Percentiles rank a stretch among this genome's conserved stretches.
Conservation (phyloP, 1,284 basidiomycete species). For the Trichosporon inkin region DNA sequence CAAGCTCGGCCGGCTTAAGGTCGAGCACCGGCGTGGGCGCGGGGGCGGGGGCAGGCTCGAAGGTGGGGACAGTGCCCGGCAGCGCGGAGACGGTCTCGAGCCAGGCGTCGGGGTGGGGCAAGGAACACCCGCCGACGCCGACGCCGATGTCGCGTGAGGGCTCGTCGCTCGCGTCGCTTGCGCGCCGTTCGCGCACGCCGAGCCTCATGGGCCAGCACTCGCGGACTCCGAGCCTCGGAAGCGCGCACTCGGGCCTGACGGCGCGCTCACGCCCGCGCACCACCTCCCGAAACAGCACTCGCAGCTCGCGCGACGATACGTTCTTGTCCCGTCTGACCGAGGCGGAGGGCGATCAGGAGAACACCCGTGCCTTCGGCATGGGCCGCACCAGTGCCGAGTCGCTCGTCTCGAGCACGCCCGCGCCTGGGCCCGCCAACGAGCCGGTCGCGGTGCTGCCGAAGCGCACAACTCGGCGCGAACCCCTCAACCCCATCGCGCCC, state of each 20-base stretch:
- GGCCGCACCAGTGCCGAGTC: background rate
- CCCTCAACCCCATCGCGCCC: background rate
- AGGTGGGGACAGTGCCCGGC: constrained; percentile 2
- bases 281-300: background rate
- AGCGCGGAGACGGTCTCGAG: constrained; percentile 15
- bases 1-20: background rate
- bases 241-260: constrained; percentile 6
- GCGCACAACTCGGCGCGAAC: background rate
- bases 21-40: background rate
- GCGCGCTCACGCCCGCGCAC: background rate
- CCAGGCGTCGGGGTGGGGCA: constrained; percentile 12
- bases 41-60: no score
- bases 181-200: background rate
- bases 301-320: constrained; percentile 13
- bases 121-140: constrained; percentile 25
- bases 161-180: background rate
- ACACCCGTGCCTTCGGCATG: background rate
- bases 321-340: constrained; percentile 15
- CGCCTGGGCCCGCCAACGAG: background rate
- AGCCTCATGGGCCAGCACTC: background rate
- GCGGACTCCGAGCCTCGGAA: background rate
- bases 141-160: constrained; percentile 22
- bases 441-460: background rate
- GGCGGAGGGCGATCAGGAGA: background rate
- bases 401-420: background rate